These are phyloP conservation scores for Alternaria postmessia DNA, from an alignment of 2,329 filamentous ascomycete species.

Conservation along the genomic window DNA sequence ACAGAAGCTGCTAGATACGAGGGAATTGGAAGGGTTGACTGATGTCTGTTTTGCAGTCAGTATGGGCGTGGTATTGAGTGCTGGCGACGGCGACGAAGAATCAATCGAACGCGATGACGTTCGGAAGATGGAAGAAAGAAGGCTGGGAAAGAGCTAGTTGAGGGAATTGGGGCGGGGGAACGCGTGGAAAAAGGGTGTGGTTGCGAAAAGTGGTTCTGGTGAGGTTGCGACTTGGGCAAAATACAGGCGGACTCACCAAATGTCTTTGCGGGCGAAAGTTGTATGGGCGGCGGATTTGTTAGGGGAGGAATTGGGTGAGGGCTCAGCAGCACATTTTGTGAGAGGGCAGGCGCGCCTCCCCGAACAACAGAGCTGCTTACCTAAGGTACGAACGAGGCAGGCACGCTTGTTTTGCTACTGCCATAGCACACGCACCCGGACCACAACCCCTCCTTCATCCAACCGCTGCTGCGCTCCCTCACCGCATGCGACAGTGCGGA, in stretches of 20 bases:
- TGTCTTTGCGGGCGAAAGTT: conserved; percentile 36
- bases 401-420: conserved; percentile 26
- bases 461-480: conserved; percentile 24
- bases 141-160: conserved; percentile 32
- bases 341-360: conserved; percentile 14
- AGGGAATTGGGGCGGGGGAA: conserved; percentile 43
- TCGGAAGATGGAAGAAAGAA: conserved; percentile 39
- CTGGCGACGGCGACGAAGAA: conserved; percentile 41
- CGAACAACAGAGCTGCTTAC: conserved; percentile 16
- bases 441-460: conserved; percentile 21
- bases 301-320: conserved; percentile 19
- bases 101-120: conserved; percentile 42
- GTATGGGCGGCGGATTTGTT: conserved; percentile 30
- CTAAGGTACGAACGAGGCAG: conserved; percentile 11
- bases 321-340: conserved; percentile 9
- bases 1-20: conserved; percentile 32
- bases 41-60: conserved; percentile 45
- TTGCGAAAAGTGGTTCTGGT: conserved; percentile 36
- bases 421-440: conserved; percentile 22
- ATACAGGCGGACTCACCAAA: conserved; percentile 46
- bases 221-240: conserved; percentile 22
- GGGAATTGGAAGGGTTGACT: conserved; percentile 31
- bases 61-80: conserved; percentile 28
- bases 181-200: conserved; percentile 42
- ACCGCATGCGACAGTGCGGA: conserved; percentile 21